These are phyloP conservation scores for Coemansia sp. DNA, from an alignment of 192 early-diverging fungal genomes.

Conservation along the genomic window DNA sequence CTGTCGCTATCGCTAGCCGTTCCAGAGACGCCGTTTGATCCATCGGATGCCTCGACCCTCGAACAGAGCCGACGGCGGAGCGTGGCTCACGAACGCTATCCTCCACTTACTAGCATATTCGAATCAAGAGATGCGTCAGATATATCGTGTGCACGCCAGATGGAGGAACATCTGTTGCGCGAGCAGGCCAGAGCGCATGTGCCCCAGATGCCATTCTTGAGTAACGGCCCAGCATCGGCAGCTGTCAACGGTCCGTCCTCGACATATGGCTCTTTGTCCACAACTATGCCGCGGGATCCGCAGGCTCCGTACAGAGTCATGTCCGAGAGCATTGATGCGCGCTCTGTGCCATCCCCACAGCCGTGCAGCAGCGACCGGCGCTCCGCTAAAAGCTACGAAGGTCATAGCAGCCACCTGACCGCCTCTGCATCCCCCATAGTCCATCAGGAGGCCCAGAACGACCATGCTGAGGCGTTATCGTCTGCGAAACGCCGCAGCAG, in stretches of 20 bases:
- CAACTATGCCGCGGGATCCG: not conserved
- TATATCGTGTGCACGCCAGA: not conserved
- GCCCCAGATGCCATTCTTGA: not conserved
- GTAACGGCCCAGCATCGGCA: conserved; percentile 1
- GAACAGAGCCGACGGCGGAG: conserved; percentile 34
- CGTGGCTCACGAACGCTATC: conserved; percentile 47
- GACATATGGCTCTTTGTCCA: not conserved
- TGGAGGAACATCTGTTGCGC: not conserved
- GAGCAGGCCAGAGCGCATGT: conserved; percentile 9
- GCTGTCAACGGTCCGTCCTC: not conserved
- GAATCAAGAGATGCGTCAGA: conserved; percentile 14
- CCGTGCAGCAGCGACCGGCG: not conserved
- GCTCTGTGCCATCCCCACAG: not conserved
- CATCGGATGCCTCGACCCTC: not conserved
- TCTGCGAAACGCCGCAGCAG: conserved; percentile 11
- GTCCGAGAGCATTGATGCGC: not conserved
- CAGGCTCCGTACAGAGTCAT: not conserved
- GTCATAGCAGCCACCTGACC: not conserved
- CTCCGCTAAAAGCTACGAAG: not conserved
- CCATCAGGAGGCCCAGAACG: not conserved
- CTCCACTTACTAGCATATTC: conserved; percentile 52
- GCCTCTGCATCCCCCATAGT: not conserved
- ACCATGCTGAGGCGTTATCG: not conserved
- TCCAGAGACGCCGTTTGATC: not conserved
- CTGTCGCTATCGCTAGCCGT: conserved; percentile 1